Base-by-base conservation (phyloP, 1,284 basidiomycete genomes). In the Leccinum fallax region DNA sequence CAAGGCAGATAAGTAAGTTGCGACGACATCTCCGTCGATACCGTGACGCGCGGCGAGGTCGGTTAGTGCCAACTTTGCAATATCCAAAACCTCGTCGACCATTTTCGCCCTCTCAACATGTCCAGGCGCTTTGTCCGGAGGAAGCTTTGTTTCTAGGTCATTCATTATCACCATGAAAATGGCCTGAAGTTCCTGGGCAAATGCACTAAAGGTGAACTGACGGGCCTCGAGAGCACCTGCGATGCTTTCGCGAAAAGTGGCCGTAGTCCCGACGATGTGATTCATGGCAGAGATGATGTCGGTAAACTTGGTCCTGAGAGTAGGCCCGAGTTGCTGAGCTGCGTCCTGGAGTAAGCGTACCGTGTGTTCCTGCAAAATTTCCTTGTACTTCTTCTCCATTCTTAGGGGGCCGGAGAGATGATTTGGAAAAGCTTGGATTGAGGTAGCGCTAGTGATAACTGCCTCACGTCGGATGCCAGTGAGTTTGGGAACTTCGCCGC, bases 11-110 rank as follows among this genome's bases (percentile, higher is more conserved):
- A 67, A 7, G 32, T 54, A 71, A 4, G 10, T 26, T 1, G 21
- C 32, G 2, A 61, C 60, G 1, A 49, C 28, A 0, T 53, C 54
- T 30, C 53, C 53, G 4, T 59, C 53, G 3, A 71, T 40, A 1
- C 54, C 56, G 4, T 60, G 49, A 11, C 51, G 36, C 2, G 15
- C 2, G 1, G 53, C 34, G 5, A 71, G 9, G 2, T 55, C n/a
- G 2, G 2, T n/a, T 15, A 68, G 36, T 2, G 19, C 58, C 38
- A 9, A 1, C 2, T 32, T 7, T 0, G 16, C 26, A 7, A 55
- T 40, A 13, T 62, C 65, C 54, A 71, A 13, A 4, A 69, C 10
- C 9, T 51, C 36, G 28, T 67, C 36, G 2, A 65, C 58, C 21
- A 55, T 51, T 28, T 40, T n/a, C 3, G 8, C 60, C 34, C 34